Conservation (phyloP, 345 rosid species). For the Pseudoturritis turrita region DNA sequence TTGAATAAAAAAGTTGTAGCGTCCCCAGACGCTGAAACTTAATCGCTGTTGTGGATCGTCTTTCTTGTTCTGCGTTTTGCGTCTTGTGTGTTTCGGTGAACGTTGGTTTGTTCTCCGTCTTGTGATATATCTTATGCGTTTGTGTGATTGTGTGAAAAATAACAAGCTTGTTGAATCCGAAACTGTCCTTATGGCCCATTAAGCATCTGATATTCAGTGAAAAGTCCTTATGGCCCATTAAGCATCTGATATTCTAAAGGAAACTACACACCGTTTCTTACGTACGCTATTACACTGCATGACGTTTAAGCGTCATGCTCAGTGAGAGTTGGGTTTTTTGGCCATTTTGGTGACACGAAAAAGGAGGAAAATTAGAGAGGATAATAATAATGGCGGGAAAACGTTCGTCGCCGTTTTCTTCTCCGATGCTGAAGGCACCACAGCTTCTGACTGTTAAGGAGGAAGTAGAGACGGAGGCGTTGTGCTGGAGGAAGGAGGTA, state of each 20-base stretch:
- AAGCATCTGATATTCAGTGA: too few relatives aligned
- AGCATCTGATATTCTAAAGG: background rate
- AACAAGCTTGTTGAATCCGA: background rate
- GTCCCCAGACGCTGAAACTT: slow-evolving; percentile 15
- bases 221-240: background rate
- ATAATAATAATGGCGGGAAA: slow-evolving; percentile 50
- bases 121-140: background rate
- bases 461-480: slow-evolving; percentile 33
- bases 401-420: slow-evolving; percentile 30
- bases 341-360: slow-evolving; percentile 8
- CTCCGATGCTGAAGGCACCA: slow-evolving; percentile 31
- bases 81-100: slow-evolving; percentile 4
- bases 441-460: slow-evolving; percentile 10
- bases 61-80: background rate
- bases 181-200: background rate
- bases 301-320: background rate
- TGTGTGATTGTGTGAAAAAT: background rate
- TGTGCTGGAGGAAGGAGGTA: slow-evolving; percentile 65
- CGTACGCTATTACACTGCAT: background rate
- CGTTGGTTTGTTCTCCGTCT: background rate
- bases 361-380: background rate
- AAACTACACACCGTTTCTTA: slow-evolving; percentile 1
- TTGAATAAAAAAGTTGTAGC: slow-evolving; percentile 19
- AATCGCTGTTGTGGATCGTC: background rate
- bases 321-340: background rate